These are phyloP conservation scores for Turnera subulata DNA, from an alignment of 345 rosid genomes.

Conservation along the genomic window DNA sequence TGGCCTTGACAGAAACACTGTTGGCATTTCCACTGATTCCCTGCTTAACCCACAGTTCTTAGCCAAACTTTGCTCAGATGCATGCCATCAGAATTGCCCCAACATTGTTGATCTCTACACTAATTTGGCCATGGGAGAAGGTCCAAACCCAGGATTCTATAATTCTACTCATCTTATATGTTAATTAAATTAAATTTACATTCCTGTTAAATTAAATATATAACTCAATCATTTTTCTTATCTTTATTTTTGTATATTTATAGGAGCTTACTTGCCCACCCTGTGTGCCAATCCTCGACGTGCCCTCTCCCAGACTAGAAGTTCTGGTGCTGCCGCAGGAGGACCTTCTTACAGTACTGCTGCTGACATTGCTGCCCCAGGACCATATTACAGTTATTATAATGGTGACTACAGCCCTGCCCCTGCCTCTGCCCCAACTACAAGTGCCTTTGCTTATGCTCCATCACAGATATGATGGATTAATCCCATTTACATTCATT, in stretches of 20 bases:
- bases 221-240: too few relatives aligned
- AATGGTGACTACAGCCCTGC: too few relatives aligned
- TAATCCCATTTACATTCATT: too few relatives aligned
- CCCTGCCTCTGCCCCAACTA: too few relatives aligned
- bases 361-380: neutral
- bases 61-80: conserved; percentile 30
- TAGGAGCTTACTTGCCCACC: conserved; percentile 12
- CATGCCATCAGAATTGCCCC: conserved; percentile 23
- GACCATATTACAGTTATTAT: neutral
- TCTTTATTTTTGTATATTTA: neutral
- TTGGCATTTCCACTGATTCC: conserved; percentile 30
- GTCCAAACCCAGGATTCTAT: too few relatives aligned
- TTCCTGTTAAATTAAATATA: too few relatives aligned
- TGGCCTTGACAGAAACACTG: conserved; percentile 21
- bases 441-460: too few relatives aligned
- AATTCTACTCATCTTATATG: too few relatives aligned
- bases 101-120: conserved; percentile 33
- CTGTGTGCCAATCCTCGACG: conserved; percentile 15
- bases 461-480: too few relatives aligned
- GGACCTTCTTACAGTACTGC: neutral
- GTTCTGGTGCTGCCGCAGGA: conserved; percentile 1
- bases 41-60: conserved; percentile 25
- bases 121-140: conserved; percentile 37
- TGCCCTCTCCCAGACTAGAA: conserved; percentile 4
- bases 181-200: too few relatives aligned